Base-by-base conservation (phyloP, 2,329 filamentous ascomycete genomes). In the Penicillium carneum region DNA sequence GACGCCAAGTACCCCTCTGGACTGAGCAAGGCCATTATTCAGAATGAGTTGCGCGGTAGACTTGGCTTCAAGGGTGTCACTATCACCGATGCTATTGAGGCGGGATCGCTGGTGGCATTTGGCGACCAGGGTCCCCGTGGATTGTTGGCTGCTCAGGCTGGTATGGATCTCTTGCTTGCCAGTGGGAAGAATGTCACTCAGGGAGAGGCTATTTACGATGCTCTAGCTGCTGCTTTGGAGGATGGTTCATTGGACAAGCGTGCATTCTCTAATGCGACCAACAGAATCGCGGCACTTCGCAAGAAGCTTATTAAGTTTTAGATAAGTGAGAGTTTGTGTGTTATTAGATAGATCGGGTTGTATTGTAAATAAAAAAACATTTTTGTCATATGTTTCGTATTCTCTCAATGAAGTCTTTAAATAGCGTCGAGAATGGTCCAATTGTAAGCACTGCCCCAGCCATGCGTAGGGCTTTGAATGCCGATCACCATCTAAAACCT, bases 61-160 rank as follows among this genome's bases (percentile, higher is more conserved):
- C 51, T 74, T 41, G 68, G 69, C 0, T 76, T 72, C 45, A 57
- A 57, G 34, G 73, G 72, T 7, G 70, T 73, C 0, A 74, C 71
- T 4, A 71, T 75, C n/a, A 74, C 67, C 7, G 73, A 75, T 63
- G 72, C 71, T 5, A 66, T 76, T 43, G 71, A 74, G 43, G 74
- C 70, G 2, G 71, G 68, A 3, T 62, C 64, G 4, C 47, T 75
- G 11, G 36, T 62, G 20, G 59, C 63, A 2, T 73, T 74, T 42
- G 71, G 71, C 0, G 55, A 69, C 53, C 63, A 71, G 56, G 57
- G 64, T 7, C 26, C 63, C 0, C 69, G 69, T 12, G 70, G 54
- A 1, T 45, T 76, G 11, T 34, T 76, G 47, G 73, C 72, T 36
- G 63, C 53, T 12, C 57, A 65, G 48, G 74, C 72, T 23, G 74